phyloP scores from a whole-genome alignment of 345 rosid genomes.

The Carallia pectinifolia region DNA sequence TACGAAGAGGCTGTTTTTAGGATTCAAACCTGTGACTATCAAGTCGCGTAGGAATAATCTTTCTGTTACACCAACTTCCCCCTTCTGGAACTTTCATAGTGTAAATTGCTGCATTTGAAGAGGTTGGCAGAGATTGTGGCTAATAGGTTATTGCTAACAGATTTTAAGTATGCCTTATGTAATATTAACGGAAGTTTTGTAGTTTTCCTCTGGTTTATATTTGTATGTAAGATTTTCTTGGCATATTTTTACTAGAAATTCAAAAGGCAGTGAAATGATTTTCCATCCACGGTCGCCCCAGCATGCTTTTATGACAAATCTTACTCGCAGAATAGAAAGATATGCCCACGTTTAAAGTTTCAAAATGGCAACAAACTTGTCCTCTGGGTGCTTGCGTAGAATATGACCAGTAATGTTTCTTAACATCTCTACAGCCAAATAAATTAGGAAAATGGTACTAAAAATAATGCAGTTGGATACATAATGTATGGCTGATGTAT shows the following conservation, averaged over 20 bases:
- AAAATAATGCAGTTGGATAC: not conserved
- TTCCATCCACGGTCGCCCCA: not conserved
- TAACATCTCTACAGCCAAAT: not conserved
- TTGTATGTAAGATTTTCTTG: no score
- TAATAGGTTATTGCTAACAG: no score
- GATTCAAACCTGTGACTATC: no score
- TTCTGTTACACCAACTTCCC: no score
- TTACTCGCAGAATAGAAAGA: no score
- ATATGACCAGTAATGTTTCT: not conserved
- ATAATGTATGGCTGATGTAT: not conserved
- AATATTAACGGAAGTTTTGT: not conserved
- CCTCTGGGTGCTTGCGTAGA: conserved; percentile 17
- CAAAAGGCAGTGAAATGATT: not conserved
- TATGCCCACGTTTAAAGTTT: conserved; percentile 13
- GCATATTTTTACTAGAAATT: no score
- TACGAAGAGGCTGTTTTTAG: no score
- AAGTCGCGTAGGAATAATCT: no score
- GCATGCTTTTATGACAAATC: not conserved
- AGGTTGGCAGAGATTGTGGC: no score
- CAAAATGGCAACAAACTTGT: conserved; percentile 19
- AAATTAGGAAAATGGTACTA: not conserved
- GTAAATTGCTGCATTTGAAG: not conserved
- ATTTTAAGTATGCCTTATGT: no score
- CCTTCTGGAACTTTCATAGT: not conserved
- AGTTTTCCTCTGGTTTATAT: not conserved